Percentiles rank a stretch among this genome's conserved stretches.
Conservation (phyloP, 225 moss, liverwort and hornwort genomes). For the Marchantia paleacea region DNA sequence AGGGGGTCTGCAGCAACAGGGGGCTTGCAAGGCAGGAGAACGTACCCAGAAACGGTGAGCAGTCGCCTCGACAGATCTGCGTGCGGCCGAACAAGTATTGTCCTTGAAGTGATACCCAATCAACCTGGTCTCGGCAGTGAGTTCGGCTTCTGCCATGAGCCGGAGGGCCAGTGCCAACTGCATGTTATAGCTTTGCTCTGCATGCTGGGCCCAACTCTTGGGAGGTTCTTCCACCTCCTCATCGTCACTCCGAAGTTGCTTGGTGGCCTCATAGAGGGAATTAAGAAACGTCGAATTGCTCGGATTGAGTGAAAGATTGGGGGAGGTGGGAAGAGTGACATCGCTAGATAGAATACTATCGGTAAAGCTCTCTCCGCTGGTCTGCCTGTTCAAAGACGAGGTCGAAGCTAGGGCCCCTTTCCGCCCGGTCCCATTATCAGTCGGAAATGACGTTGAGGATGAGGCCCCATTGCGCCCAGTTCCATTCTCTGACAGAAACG, state of each 20-base stretch:
- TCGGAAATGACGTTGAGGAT: neutral
- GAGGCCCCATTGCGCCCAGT: conserved; percentile 25
- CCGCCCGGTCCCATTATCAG: conserved; percentile 28
- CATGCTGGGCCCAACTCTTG: conserved; percentile 52
- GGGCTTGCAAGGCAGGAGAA: neutral
- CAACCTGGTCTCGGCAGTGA: conserved; percentile 47
- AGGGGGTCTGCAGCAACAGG: neutral
- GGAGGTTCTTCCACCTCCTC: conserved; percentile 2
- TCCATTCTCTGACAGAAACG: conserved; percentile 20
- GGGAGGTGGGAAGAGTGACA: conserved; percentile 28
- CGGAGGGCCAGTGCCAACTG: conserved; percentile 52
- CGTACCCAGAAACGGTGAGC: conserved; percentile 58
- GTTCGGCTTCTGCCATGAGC: conserved; percentile 53
- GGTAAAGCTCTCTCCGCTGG: conserved; percentile 32
- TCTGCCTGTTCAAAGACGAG: conserved; percentile 26
- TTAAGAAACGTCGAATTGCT: conserved; percentile 33
- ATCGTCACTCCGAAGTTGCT: conserved; percentile 8
- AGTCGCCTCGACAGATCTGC: conserved; percentile 55
- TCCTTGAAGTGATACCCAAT: conserved; percentile 46
- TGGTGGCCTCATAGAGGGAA: conserved; percentile 19
- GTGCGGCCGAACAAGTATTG: conserved; percentile 38
- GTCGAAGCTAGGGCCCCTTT: conserved; percentile 18
- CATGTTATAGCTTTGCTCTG: conserved; percentile 49
- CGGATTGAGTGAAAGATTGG: conserved; percentile 18
- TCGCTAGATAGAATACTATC: conserved; percentile 38